Evolutionary conservation across 768 basidiomycete species (phyloP).

Genomic region (Phlebiopsis gigantea): DNA sequence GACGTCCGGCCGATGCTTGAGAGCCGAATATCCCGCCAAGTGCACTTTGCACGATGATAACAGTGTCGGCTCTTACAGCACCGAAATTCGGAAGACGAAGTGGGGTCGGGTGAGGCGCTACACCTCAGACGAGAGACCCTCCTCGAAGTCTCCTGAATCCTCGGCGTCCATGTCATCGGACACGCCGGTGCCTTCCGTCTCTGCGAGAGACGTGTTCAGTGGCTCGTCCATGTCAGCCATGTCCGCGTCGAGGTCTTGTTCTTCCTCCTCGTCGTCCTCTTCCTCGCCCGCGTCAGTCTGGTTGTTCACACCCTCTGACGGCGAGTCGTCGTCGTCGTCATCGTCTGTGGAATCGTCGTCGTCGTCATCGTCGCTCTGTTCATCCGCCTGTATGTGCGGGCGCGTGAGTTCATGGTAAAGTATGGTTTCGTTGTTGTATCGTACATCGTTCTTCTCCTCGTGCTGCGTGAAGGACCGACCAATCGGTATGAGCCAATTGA

Average conservation of each 20-base stretch:
- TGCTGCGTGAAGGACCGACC: slow-evolving; percentile 68
- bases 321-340: slow-evolving; percentile 45
- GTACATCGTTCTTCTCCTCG: slow-evolving; percentile 82
- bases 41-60: no score
- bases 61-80: no score
- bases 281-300: slow-evolving; percentile 39
- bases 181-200: slow-evolving; percentile 25
- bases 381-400: slow-evolving; percentile 32
- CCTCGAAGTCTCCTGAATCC: slow-evolving; percentile 4
- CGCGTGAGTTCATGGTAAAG: background rate
- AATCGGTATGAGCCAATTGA: slow-evolving; percentile 63
- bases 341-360: slow-evolving; percentile 37
- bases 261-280: slow-evolving; percentile 43
- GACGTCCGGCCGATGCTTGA: no score
- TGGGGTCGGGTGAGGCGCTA: background rate
- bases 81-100: background rate
- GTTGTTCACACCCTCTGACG: slow-evolving; percentile 32
- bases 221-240: slow-evolving; percentile 50
- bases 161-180: slow-evolving; percentile 26
- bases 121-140: background rate
- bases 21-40: no score
- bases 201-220: slow-evolving; percentile 28
- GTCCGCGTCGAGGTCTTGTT: slow-evolving; percentile 56
- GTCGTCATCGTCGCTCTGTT: slow-evolving; percentile 28
- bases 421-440: background rate